Base-by-base conservation (phyloP, 164 flowering plant genomes). In the Cinnamomum micranthum region DNA sequence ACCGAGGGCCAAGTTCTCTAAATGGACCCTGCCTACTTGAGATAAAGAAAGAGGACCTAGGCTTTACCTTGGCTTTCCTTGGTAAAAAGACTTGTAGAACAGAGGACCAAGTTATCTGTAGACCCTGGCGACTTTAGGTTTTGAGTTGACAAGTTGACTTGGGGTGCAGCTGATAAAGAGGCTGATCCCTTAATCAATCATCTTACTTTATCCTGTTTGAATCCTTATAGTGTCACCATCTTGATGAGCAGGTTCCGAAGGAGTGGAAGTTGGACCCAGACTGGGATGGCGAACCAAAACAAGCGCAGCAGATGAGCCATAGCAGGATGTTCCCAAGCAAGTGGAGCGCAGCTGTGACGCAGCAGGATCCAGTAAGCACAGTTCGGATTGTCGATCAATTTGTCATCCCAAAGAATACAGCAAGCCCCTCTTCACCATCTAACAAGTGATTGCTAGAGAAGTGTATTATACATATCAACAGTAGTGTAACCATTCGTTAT, bases 231-330 rank as follows among this genome's bases (percentile, higher is more conserved):
- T 28, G 33, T 17, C 11, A 0, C 20, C 22, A n/a, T 68, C 67
- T 73, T 77, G 67, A 15, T 60, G 28, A 82, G 79, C 86, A 92
- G 99, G 97, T 96, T n/a, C 97, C 99, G 0, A 96, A 92, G 81
- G 93, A 91, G 63, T 96, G 99, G 99, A 89, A 90, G 83, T 78
- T 96, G 81, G 97, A 96, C 82, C 86, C 94, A 2, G 84, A 87
- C 4, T 96, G 98, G 97, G 97, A 94, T 47, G 80, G 66, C 17
- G 99, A 94, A 79, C 58, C 77, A 12, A 92, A 79, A 79, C 90
- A 83, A 66, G 83, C 85, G 20, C 85, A 77, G 28, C 85, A 86
- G 78, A 62, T 76, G 75, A 92, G 94, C 78, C 90, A 96, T 80
- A 79, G 22, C 0, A 86, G 92, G 69, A 85, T 77, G 84, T 80